These are phyloP conservation scores for Tylopilus vinaceipallidus DNA, from an alignment of 768 basidiomycete genomes.

Conservation along the genomic window DNA sequence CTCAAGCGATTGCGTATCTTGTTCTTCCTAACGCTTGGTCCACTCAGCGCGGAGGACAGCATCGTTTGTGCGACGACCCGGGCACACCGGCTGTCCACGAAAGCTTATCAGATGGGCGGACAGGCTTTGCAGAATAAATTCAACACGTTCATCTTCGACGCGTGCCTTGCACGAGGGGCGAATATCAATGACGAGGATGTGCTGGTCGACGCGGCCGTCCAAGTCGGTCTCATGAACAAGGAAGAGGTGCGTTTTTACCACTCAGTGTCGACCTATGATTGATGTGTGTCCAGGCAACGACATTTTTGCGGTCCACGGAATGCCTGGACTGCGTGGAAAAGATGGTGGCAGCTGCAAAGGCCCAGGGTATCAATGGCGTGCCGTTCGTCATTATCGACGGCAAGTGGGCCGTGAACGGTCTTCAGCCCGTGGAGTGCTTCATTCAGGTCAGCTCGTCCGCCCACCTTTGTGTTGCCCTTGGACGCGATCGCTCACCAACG, in stretches of 20 bases:
- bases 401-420: slow-evolving; percentile 44
- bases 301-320: slow-evolving; percentile 40
- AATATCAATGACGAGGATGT: slow-evolving; percentile 35
- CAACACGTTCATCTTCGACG: slow-evolving; percentile 38
- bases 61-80: slow-evolving; percentile 37
- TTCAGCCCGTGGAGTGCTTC: slow-evolving; percentile 41
- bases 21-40: not conserved
- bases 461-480: not conserved
- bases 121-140: slow-evolving; percentile 36
- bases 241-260: slow-evolving; percentile 29
- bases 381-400: slow-evolving; percentile 49
- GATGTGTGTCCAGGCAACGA: slow-evolving; percentile 27
- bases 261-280: not conserved
- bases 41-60: slow-evolving; percentile 35
- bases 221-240: slow-evolving; percentile 34
- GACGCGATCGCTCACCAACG: not conserved
- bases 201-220: slow-evolving; percentile 36
- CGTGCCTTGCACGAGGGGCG: slow-evolving; percentile 36
- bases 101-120: slow-evolving; percentile 40
- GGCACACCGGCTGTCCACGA: slow-evolving; percentile 43
- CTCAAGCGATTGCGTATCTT: not conserved
- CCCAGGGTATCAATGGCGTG: slow-evolving; percentile 46
- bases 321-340: slow-evolving; percentile 37
- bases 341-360: slow-evolving; percentile 37
- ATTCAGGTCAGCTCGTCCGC: slow-evolving; percentile 25